Evolutionary conservation across 495 filamentous ascomycete genomes (phyloP).

Genomic region (Podospora sp.): DNA sequence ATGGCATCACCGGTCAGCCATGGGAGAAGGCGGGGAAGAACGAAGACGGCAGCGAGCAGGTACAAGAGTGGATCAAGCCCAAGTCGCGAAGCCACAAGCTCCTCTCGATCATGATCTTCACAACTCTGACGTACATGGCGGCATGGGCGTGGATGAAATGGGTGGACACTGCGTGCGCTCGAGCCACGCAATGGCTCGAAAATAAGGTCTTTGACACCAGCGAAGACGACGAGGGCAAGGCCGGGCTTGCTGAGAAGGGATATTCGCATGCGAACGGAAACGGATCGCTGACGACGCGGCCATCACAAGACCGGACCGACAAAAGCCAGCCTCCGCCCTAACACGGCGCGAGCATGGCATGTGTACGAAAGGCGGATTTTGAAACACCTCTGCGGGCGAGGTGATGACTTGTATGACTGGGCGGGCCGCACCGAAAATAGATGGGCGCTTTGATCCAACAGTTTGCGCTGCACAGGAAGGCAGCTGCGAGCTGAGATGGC

Average conservation of each 20-base stretch:
- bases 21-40: conserved; percentile 41
- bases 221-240: conserved; percentile 36
- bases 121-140: conserved; percentile 54
- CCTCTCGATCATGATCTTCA: conserved; percentile 36
- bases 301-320: conserved; percentile 10
- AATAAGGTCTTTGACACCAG: conserved; percentile 57
- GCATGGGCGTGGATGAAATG: conserved; percentile 67
- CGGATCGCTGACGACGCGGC: conserved; percentile 12
- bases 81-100: conserved; percentile 41
- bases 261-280: conserved; percentile 24
- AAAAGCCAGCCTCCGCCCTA: conserved; percentile 16
- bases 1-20: conserved; percentile 57
- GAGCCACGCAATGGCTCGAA: conserved; percentile 60
- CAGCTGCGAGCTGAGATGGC: not conserved
- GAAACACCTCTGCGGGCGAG: not conserved
- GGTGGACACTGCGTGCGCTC: conserved; percentile 65
- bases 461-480: not conserved
- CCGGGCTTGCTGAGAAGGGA: conserved; percentile 36
- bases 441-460: not conserved
- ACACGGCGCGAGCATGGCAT: not conserved
- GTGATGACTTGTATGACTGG: not conserved
- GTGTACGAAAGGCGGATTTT: not conserved
- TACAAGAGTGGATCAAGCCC: conserved; percentile 39
- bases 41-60: conserved; percentile 33
- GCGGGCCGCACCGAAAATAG: not conserved